Evolutionary conservation across 768 basidiomycete genomes (phyloP).

Genomic region (Amanita pallidorosea): DNA sequence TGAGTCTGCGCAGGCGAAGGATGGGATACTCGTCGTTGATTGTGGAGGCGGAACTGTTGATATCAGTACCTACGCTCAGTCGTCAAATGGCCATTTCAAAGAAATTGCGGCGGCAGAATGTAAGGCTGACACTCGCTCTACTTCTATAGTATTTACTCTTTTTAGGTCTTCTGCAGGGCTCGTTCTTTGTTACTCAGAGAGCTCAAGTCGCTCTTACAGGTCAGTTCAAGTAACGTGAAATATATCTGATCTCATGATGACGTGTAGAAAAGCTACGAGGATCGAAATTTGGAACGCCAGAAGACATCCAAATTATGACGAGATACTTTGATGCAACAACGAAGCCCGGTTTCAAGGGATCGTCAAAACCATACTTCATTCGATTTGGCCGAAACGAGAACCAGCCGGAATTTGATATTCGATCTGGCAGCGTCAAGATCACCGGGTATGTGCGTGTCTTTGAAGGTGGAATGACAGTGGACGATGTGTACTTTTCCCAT

Average conservation of each 20-base stretch:
- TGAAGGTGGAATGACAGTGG: too few relatives aligned
- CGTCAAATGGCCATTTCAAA: neutral
- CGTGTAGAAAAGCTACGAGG: neutral
- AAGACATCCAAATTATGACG: neutral
- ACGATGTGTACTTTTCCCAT: too few relatives aligned
- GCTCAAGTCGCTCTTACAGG: neutral
- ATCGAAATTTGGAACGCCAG: neutral
- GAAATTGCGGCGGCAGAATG: slow-evolving; percentile 2
- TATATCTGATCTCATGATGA: neutral
- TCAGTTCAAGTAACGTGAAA: neutral
- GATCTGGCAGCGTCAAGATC: slow-evolving; percentile 23
- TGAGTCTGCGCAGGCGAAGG: neutral
- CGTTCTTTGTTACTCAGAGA: slow-evolving; percentile 2
- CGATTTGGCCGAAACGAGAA: slow-evolving; percentile 36
- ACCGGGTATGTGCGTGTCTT: neutral
- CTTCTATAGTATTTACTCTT: neutral
- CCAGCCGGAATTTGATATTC: slow-evolving; percentile 27
- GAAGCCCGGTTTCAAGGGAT: slow-evolving; percentile 27
- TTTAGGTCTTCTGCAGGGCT: slow-evolving; percentile 2
- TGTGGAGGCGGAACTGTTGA: slow-evolving; percentile 5
- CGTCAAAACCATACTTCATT: slow-evolving; percentile 29
- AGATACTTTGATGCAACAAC: slow-evolving; percentile 36
- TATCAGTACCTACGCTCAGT: slow-evolving; percentile 1
- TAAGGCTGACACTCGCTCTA: neutral
- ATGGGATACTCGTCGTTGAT: neutral